Percentiles rank a stretch among this genome's conserved stretches.
Conservation (phyloP, 306 rosid genomes). For the Trifolium repens region DNA sequence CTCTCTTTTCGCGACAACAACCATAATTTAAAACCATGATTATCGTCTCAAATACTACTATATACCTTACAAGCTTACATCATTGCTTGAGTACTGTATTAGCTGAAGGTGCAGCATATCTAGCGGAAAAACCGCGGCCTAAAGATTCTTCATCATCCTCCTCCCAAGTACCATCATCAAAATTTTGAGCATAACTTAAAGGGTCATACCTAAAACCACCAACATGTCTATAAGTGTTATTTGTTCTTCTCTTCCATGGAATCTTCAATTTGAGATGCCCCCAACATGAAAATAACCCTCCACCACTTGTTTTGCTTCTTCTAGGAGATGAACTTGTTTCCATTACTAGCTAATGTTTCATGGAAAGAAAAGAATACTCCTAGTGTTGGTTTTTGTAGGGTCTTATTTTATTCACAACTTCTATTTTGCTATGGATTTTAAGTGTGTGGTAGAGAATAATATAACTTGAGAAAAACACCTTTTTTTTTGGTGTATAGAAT, state of each 20-base stretch:
- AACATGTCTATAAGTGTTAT: conserved; percentile 28
- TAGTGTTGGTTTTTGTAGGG: not conserved
- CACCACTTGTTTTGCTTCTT: conserved; percentile 34
- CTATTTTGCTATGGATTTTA: conserved; percentile 47
- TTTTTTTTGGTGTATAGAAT: conserved; percentile 21
- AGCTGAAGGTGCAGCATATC: conserved; percentile 62
- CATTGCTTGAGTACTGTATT: conserved; percentile 43
- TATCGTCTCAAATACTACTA: not conserved
- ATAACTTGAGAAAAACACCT: conserved; percentile 10
- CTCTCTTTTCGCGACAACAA: not conserved
- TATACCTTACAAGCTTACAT: conserved; percentile 2
- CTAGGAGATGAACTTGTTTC: conserved; percentile 48
- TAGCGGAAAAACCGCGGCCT: conserved; percentile 68
- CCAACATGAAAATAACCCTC: conserved; percentile 69
- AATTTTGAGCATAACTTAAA: conserved; percentile 81
- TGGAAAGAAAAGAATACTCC: conserved; percentile 44
- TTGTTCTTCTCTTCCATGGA: conserved; percentile 49
- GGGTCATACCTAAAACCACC: conserved; percentile 70
- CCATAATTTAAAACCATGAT: not conserved
- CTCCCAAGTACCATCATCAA: conserved; percentile 68
- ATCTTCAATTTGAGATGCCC: conserved; percentile 73
- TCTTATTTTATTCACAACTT: not conserved
- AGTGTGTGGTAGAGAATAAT: conserved; percentile 65
- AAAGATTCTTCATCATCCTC: conserved; percentile 53
- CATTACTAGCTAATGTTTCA: conserved; percentile 44